Conservation (phyloP, 2,329 filamentous ascomycete genomes). For the Xylariaceae sp. region DNA sequence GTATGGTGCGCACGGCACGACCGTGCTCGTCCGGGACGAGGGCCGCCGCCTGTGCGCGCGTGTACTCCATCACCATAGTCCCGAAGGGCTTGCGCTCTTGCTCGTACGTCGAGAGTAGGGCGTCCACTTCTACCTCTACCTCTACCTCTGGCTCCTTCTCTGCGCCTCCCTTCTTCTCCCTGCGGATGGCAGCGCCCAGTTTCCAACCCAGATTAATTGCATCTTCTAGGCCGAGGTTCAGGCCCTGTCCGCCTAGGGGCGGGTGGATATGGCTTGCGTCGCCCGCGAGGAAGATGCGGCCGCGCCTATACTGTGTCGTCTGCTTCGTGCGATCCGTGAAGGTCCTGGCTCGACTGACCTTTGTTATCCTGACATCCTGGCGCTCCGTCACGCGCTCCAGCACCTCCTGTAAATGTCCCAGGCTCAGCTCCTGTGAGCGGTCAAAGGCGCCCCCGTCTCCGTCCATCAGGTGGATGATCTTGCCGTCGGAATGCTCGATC, state of each 20-base stretch:
- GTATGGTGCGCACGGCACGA: conserved; percentile 21
- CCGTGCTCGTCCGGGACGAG: conserved; percentile 28
- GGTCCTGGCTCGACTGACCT: conserved; percentile 23
- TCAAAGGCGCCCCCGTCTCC: conserved; percentile 19
- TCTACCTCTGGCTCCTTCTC: too few relatives aligned
- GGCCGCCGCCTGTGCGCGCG: conserved; percentile 32
- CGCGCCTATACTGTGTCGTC: conserved; percentile 32
- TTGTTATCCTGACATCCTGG: conserved; percentile 19
- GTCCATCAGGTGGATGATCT: conserved; percentile 14
- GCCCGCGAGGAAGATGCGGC: conserved; percentile 48
- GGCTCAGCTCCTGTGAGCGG: conserved; percentile 17
- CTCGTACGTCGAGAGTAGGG: conserved; percentile 43
- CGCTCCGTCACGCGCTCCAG: conserved; percentile 15
- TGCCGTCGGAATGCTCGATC: neutral
- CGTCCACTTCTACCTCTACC: too few relatives aligned
- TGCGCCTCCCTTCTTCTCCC: too few relatives aligned
- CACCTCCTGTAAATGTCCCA: conserved; percentile 18
- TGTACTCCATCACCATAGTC: conserved; percentile 31
- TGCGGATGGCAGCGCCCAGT: conserved; percentile 35
- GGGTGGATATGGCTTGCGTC: conserved; percentile 54
- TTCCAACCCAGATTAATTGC: conserved; percentile 46
- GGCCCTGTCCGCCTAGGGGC: conserved; percentile 49
- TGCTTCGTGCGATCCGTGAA: conserved; percentile 23
- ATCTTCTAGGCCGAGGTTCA: conserved; percentile 48
- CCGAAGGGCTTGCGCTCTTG: conserved; percentile 40